Conservation (phyloP, 805 yeast species). For the Ogataea sp. region DNA sequence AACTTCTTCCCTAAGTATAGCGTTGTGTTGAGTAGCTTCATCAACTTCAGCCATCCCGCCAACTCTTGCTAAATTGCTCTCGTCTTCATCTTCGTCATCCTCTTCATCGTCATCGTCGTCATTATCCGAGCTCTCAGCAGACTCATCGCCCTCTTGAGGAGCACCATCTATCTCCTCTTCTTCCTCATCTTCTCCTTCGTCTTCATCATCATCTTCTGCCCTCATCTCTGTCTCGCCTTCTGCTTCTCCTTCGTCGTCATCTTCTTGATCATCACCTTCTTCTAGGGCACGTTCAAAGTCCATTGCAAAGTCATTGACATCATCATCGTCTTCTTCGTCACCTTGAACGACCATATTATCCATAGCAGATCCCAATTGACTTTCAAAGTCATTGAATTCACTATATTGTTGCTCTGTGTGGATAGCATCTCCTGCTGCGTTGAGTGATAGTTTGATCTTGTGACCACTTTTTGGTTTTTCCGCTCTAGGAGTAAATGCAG, state of each 20-base stretch:
- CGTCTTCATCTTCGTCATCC: conserved; percentile 41
- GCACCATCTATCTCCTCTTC: conserved; percentile 26
- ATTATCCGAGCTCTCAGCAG: conserved; percentile 35
- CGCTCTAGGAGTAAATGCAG: not conserved
- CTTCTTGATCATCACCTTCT: conserved; percentile 40
- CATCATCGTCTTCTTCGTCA: conserved; percentile 15
- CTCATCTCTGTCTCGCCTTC: conserved; percentile 25
- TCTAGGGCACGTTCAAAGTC: conserved; percentile 26
- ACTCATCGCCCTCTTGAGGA: conserved; percentile 28
- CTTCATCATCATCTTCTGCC: conserved; percentile 5
- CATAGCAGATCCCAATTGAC: not conserved
- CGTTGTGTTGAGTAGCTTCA: conserved; percentile 53
- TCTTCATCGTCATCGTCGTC: conserved; percentile 36
- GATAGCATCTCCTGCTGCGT: conserved; percentile 27
- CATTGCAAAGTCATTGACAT: conserved; percentile 12
- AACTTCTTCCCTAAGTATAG: conserved; percentile 78
- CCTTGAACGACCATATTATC: conserved; percentile 7
- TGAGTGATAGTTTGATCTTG: too few species aligned
- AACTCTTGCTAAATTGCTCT: conserved; percentile 8
- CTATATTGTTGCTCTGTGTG: too few species aligned
- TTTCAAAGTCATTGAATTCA: not conserved
- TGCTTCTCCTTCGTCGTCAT: conserved; percentile 28
- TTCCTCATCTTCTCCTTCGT: conserved; percentile 28
- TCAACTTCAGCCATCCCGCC: conserved; percentile 30
- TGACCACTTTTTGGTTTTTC: too few species aligned